Evolutionary conservation across 2,329 filamentous ascomycete species (phyloP).

Genomic region (Beauveria australis): DNA sequence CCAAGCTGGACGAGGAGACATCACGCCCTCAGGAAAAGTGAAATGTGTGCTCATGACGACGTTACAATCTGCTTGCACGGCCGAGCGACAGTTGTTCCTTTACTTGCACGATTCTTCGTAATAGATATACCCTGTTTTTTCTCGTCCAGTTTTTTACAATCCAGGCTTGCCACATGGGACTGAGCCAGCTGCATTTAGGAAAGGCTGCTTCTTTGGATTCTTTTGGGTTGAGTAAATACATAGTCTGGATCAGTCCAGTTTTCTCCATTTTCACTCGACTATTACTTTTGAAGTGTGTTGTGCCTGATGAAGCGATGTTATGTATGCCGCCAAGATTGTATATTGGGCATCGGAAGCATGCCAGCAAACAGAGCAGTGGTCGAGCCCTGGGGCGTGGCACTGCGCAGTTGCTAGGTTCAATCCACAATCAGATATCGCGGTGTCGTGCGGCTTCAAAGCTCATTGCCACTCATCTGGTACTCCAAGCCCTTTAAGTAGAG

Average conservation of each 20-base stretch:
- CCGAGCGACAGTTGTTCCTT: not conserved
- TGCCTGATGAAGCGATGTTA: too few relatives aligned
- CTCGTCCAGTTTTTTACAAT: not conserved
- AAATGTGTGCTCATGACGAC: not conserved
- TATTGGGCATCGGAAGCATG: too few relatives aligned
- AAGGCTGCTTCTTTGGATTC: not conserved
- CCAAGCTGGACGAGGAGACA: constrained; percentile 26
- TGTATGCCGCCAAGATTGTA: too few relatives aligned
- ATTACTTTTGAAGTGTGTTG: not conserved
- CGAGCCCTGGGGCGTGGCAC: too few relatives aligned
- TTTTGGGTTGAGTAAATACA: not conserved
- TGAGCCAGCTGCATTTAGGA: not conserved
- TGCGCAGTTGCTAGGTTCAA: too few relatives aligned
- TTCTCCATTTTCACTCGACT: not conserved
- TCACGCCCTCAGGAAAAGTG: constrained; percentile 17
- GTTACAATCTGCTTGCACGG: not conserved
- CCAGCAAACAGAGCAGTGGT: too few relatives aligned
- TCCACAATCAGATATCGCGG: not conserved
- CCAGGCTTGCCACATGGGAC: not conserved
- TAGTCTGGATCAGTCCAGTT: not conserved
- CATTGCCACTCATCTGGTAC: not conserved
- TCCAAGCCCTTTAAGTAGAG: not conserved
- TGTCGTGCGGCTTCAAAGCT: not conserved
- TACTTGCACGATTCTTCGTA: not conserved
- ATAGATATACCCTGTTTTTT: constrained; percentile 11